A percentile compares a stretch with the other conserved stretches of the same genome.
Conservation (phyloP, 352 stramenopile genomes). For the Peronospora belbahrii region DNA sequence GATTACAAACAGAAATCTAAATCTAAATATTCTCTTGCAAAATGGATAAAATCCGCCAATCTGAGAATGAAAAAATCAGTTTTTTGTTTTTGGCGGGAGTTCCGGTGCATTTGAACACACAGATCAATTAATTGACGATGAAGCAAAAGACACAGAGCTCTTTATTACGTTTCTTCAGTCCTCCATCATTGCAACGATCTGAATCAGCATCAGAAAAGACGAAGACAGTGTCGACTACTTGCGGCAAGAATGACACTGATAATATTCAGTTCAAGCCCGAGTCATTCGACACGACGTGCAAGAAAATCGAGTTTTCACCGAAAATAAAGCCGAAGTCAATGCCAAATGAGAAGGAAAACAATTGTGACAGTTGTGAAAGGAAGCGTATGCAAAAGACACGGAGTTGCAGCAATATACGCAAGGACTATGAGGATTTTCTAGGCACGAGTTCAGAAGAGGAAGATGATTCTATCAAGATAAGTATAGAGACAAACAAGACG, state of each 20-base stretch:
- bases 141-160: constrained; percentile 60
- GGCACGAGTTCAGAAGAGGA: constrained; percentile 66
- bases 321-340: constrained; percentile 27
- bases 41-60: too few species aligned
- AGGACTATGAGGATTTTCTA: constrained; percentile 66
- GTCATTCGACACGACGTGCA: constrained; percentile 26
- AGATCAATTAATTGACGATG: too few species aligned
- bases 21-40: too few species aligned
- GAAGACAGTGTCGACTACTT: constrained; percentile 11
- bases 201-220: constrained; percentile 25
- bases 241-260: constrained; percentile 1
- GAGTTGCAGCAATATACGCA: constrained; percentile 27
- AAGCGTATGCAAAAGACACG: constrained; percentile 3
- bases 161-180: constrained; percentile 82
- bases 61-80: not conserved
- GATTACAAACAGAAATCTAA: too few species aligned
- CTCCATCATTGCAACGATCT: constrained; percentile 39
- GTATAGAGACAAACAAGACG: constrained; percentile 21
- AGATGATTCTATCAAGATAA: constrained; percentile 4
- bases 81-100: constrained; percentile 28
- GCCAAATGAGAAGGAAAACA: constrained; percentile 1
- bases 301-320: constrained; percentile 71
- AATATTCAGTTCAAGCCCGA: constrained; percentile 12
- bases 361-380: constrained; percentile 11
- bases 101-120: too few species aligned